Percentiles rank a stretch among this genome's conserved stretches.
Conservation (phyloP, 2,329 filamentous ascomycete genomes). For the Fusarium robinianum region DNA sequence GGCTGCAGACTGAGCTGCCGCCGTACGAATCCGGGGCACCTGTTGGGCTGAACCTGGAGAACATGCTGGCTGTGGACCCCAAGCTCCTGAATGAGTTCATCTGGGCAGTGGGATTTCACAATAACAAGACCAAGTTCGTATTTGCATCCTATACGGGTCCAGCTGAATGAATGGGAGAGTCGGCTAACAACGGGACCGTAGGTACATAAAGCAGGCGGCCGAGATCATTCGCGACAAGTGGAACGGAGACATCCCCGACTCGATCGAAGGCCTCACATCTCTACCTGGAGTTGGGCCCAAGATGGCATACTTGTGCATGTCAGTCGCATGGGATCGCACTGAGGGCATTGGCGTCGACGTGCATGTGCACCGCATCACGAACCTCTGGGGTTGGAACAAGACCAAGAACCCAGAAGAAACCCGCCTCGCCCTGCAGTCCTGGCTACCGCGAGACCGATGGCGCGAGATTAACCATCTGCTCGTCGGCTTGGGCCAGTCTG, state of each 20-base stretch:
- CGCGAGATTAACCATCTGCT: constrained; percentile 90
- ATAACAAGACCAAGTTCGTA: constrained; percentile 77
- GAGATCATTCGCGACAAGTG: constrained; percentile 72
- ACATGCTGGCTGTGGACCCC: constrained; percentile 74
- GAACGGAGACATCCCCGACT: constrained; percentile 77
- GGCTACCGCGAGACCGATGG: constrained; percentile 85
- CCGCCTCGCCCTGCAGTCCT: constrained; percentile 72
- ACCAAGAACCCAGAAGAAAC: constrained; percentile 84
- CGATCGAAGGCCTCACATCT: constrained; percentile 72
- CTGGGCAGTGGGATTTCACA: constrained; percentile 87
- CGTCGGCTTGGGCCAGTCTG: constrained; percentile 85
- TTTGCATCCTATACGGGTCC: constrained; percentile 2
- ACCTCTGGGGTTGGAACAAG: constrained; percentile 90
- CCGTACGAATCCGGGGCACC: constrained; percentile 50
- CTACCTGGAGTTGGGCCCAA: constrained; percentile 91
- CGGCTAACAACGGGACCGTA: constrained; percentile 33
- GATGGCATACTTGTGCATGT: constrained; percentile 90
- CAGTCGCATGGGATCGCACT: constrained; percentile 66
- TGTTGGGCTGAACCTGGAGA: constrained; percentile 70
- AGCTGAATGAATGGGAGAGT: background rate
- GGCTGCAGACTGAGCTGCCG: constrained; percentile 74
- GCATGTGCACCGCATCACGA: constrained; percentile 92
- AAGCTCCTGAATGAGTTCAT: constrained; percentile 73
- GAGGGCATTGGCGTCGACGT: constrained; percentile 91
- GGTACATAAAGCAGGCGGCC: constrained; percentile 73